Conservation (phyloP, 352 stramenopile genomes). For the Phytophthora agathidicida region DNA sequence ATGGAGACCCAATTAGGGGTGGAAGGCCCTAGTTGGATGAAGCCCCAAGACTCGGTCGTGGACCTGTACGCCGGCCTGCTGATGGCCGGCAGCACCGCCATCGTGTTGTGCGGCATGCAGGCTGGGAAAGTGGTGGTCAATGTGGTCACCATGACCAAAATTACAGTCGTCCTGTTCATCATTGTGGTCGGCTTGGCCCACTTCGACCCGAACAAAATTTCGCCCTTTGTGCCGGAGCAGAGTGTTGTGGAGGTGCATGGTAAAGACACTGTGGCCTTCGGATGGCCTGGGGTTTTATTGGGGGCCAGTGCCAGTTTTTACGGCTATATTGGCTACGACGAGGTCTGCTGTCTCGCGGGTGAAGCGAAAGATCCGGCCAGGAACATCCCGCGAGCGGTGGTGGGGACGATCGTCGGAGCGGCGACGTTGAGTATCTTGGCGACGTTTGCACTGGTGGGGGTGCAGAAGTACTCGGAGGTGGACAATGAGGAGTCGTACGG, state of each 20-base stretch:
- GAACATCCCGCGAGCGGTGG: conserved; percentile 90
- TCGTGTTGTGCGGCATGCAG: conserved; percentile 88
- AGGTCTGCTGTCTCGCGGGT: conserved; percentile 94
- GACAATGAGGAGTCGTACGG: conserved; percentile 71
- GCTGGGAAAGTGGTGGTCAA: conserved; percentile 91
- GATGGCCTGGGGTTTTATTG: conserved; percentile 83
- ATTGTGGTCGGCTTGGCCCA: conserved; percentile 87
- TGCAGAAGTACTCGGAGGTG: conserved; percentile 90
- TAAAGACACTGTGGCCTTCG: conserved; percentile 54
- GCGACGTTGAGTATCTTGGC: conserved; percentile 84
- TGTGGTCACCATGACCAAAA: conserved; percentile 91
- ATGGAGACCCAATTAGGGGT: conserved; percentile 61
- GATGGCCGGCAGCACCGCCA: conserved; percentile 60
- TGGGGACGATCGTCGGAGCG: conserved; percentile 89
- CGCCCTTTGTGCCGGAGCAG: conserved; percentile 79
- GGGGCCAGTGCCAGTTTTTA: conserved; percentile 95
- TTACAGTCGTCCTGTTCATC: conserved; percentile 93
- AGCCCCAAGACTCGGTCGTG: conserved; percentile 58
- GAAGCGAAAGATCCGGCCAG: conserved; percentile 86
- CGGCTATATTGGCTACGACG: conserved; percentile 97
- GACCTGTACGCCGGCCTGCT: conserved; percentile 84
- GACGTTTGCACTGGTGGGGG: conserved; percentile 92
- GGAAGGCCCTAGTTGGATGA: conserved; percentile 64
- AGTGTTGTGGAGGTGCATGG: conserved; percentile 24
- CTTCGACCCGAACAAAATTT: conserved; percentile 84